Evolutionary conservation across 495 filamentous ascomycete genomes (phyloP), one percentile per base, ranked within the genome.

Genomic region (Aspergillus mulundensis): DNA sequence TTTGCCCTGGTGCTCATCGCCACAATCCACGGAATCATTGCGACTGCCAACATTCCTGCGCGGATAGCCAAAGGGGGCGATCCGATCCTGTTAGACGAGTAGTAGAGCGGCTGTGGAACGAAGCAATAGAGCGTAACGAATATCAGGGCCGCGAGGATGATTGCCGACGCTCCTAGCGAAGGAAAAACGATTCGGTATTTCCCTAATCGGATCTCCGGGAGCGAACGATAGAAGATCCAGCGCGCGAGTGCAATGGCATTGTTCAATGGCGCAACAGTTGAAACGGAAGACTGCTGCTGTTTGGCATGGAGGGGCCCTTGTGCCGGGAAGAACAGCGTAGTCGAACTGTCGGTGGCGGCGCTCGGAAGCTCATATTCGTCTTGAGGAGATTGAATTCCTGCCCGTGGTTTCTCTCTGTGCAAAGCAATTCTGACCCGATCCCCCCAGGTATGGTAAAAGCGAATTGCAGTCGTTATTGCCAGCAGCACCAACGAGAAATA

Each of bases 21-120:
- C 19, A 96, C 70, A 51, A 97, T 91, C 89, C 92, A 97, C 5
- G 93, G 93, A 20, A 93, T 87, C 87, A 96, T 88, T 23, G 93
- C 88, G 16, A 97, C 85, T 24, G 93, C 87, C 25, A 96, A 82
- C 93, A 97, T 97, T 40, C 93, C 93, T 14, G 91, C 81, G 56
- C 93, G 86, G 61, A 96, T 87, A 21, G 92, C 90, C 21, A 97
- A 66, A 7, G 93, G 93, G 39, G 93, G 93, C 4, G 94, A 95
- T 30, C 93, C 93, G 53, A 82, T 90, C 25, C 74, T 75, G 60
- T 95, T 93, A 65, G 86, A 89, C 65, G 87, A 75, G 78, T 87
- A 94, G 73, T 88, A 95, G 8, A 92, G 76, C 2, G 91, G 91
- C 58, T 92, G 89, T 42, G 88, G 89, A 21, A 95, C 64, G 63